Conservation (phyloP, 2,329 filamentous ascomycete species). For the Alternaria gansuensis region DNA sequence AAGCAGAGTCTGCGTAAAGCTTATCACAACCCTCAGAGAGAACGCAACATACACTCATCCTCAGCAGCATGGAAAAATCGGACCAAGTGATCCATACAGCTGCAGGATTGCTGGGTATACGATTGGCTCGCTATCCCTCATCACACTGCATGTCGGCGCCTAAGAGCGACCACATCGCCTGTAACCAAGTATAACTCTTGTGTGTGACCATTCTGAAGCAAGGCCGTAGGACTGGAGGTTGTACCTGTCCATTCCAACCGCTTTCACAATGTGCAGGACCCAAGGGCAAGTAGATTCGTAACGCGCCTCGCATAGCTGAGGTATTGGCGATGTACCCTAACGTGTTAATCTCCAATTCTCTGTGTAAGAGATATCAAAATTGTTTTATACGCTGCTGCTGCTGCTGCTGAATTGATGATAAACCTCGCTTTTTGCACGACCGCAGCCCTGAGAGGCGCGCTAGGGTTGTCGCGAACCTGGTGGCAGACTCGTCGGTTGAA, state of each 20-base stretch:
- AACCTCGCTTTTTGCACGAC: too few species aligned
- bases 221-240: neutral
- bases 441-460: too few species aligned
- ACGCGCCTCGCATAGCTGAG: too few species aligned
- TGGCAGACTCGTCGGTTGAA: neutral
- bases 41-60: neutral
- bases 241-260: neutral
- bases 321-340: too few species aligned
- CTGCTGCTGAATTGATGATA: too few species aligned
- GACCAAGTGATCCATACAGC: neutral
- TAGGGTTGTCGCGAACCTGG: neutral
- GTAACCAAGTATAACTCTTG: neutral
- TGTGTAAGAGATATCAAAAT: too few species aligned
- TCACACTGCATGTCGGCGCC: conserved; percentile 4
- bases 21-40: neutral
- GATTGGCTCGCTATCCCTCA: conserved; percentile 4
- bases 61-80: neutral
- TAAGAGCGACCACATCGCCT: neutral
- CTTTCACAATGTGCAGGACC: neutral
- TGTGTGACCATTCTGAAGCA: neutral
- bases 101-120: conserved; percentile 7
- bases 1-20: neutral
- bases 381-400: too few species aligned
- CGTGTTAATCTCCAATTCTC: too few species aligned
- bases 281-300: too few species aligned